Conservation (phyloP, 1,139 yeast genomes). For the Sugiyamaella pinicola region DNA sequence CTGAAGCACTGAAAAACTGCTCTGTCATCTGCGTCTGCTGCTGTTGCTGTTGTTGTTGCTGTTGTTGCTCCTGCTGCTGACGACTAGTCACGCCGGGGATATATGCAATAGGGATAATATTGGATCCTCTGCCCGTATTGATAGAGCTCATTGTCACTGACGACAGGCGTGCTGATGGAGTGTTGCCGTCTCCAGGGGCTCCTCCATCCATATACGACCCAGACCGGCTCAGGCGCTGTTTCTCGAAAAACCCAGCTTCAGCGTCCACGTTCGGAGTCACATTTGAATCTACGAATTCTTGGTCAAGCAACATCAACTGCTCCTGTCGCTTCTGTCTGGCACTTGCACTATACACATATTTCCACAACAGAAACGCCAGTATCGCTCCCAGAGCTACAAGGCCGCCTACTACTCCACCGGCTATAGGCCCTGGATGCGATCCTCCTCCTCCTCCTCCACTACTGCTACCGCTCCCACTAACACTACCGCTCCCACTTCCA, state of each 20-base stretch:
- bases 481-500: conserved; percentile 9
- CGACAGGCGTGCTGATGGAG: conserved; percentile 25
- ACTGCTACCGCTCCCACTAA: conserved; percentile 12
- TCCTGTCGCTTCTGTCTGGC: conserved; percentile 26
- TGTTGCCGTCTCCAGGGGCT: background rate
- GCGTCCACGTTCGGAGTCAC: conserved; percentile 27
- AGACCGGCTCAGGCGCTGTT: conserved; percentile 15
- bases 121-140: conserved; percentile 67
- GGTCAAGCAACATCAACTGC: conserved; percentile 6
- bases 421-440: conserved; percentile 41
- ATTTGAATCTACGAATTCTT: conserved; percentile 6
- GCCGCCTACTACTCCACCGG: conserved; percentile 46
- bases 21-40: no score
- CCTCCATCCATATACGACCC: conserved; percentile 5
- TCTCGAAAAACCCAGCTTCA: conserved; percentile 27
- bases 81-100: conserved; percentile 73
- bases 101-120: conserved; percentile 89
- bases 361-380: conserved; percentile 37
- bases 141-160: conserved; percentile 33
- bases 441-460: no score
- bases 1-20: conserved; percentile 31
- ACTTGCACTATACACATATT: conserved; percentile 31
- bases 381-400: conserved; percentile 37
- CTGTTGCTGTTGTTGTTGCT: conserved; percentile 24
- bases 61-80: conserved; percentile 25